A percentile compares a stretch with the other conserved stretches of the same genome.
Evolutionary conservation across 345 rosid species (phyloP).

Genomic region (Dimocarpus longan): DNA sequence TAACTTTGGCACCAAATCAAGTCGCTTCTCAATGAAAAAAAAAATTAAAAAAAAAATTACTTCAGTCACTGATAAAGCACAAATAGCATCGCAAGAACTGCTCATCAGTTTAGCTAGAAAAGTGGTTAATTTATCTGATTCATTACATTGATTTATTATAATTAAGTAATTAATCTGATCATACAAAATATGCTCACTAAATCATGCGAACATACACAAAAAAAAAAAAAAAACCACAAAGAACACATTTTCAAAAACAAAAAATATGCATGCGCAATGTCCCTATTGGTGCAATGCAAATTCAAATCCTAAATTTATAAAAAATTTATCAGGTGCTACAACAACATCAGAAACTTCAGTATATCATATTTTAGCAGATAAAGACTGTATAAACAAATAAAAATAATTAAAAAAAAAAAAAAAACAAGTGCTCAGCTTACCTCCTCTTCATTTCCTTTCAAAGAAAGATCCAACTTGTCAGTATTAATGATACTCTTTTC

Average conservation of each 20-base stretch:
- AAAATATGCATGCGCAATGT: neutral
- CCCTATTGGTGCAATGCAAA: neutral
- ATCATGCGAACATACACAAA: neutral
- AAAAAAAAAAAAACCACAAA: neutral
- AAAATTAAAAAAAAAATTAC: neutral
- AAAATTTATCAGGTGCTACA: neutral
- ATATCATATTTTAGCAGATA: neutral
- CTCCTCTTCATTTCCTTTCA: conserved; percentile 55
- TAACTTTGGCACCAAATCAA: neutral
- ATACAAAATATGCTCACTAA: neutral
- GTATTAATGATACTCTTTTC: conserved; percentile 53
- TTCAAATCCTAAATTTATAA: neutral
- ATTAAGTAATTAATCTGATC: neutral
- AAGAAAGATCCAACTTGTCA: conserved; percentile 36
- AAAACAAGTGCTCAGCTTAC: conserved; percentile 36
- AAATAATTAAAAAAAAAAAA: neutral
- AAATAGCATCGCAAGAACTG: neutral
- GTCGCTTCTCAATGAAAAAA: neutral
- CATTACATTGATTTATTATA: neutral
- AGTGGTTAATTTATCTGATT: neutral
- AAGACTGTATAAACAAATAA: neutral
- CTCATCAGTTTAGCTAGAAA: neutral
- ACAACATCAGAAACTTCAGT: conserved; percentile 1
- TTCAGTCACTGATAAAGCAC: neutral
- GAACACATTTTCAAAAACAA: neutral